Evolutionary conservation across 2,329 filamentous ascomycete genomes (phyloP).

Genomic region (Verticillium albo-atrum): DNA sequence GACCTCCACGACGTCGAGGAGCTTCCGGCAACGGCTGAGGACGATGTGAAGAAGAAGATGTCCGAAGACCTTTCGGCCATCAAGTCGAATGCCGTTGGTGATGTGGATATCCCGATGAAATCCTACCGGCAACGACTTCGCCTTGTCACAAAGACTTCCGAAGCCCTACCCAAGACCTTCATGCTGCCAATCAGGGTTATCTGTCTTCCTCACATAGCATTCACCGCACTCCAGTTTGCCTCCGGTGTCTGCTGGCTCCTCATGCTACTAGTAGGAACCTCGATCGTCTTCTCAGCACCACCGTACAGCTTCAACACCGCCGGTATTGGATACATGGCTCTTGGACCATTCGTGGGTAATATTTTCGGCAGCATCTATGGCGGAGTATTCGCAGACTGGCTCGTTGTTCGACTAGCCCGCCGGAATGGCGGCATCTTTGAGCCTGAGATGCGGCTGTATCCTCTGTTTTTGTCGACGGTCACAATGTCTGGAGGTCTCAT

Average conservation of each 20-base stretch:
- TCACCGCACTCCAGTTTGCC: slow-evolving; percentile 33
- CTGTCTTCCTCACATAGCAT: slow-evolving; percentile 26
- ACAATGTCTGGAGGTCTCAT: slow-evolving; percentile 24
- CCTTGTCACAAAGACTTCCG: slow-evolving; percentile 12
- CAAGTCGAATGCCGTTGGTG: background rate
- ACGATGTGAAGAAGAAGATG: background rate
- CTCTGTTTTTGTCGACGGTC: slow-evolving; percentile 18
- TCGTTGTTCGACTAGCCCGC: slow-evolving; percentile 40
- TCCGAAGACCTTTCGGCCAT: background rate
- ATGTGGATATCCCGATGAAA: slow-evolving; percentile 6
- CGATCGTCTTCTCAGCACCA: slow-evolving; percentile 24
- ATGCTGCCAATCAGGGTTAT: slow-evolving; percentile 6
- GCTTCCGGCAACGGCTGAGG: background rate
- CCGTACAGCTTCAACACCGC: slow-evolving; percentile 21
- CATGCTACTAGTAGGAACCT: slow-evolving; percentile 22
- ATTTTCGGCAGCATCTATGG: slow-evolving; percentile 29
- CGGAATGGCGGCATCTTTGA: slow-evolving; percentile 35
- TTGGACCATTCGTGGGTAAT: slow-evolving; percentile 29
- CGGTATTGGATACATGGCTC: slow-evolving; percentile 18
- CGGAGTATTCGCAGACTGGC: slow-evolving; percentile 35
- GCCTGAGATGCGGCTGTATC: slow-evolving; percentile 49
- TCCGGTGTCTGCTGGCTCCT: slow-evolving; percentile 31
- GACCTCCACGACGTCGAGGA: slow-evolving; percentile 1
- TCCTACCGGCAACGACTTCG: slow-evolving; percentile 16
- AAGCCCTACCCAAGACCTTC: slow-evolving; percentile 11